These are phyloP conservation scores for Candida quercuum DNA, from an alignment of 805 yeast species.

Conservation along the genomic window DNA sequence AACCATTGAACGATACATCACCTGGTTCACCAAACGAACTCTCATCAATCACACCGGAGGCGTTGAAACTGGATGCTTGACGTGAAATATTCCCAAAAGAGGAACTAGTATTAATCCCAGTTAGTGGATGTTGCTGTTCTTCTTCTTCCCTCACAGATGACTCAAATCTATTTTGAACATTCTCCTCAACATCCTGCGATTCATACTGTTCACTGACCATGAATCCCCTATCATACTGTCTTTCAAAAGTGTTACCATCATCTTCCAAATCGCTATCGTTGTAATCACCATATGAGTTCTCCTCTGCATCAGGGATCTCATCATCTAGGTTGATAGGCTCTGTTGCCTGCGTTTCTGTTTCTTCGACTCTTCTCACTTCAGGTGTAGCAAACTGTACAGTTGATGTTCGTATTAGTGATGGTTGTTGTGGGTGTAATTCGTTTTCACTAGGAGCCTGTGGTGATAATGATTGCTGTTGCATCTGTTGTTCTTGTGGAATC, in stretches of 20 bases:
- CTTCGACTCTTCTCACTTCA: neutral
- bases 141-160: constrained; percentile 9
- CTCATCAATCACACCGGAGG: constrained; percentile 4
- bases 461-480: constrained; percentile 3
- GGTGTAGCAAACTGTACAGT: neutral
- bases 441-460: constrained; percentile 2
- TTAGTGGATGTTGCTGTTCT: constrained; percentile 2
- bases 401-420: neutral
- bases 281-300: constrained; percentile 29
- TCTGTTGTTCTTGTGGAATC: constrained; percentile 3
- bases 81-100: neutral
- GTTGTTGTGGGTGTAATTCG: neutral
- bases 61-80: constrained; percentile 1
- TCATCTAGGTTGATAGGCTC: constrained; percentile 34
- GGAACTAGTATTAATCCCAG: neutral
- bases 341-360: constrained; percentile 9
- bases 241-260: constrained; percentile 15
- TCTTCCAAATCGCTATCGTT: constrained; percentile 21
- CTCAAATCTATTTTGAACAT: constrained; percentile 6
- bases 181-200: constrained; percentile 9
- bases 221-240: constrained; percentile 22
- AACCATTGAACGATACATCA: constrained; percentile 26
- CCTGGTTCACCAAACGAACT: constrained; percentile 16
- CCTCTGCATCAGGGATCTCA: constrained; percentile 37
- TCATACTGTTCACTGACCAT: constrained; percentile 24